Evolutionary conservation across 306 rosid genomes (phyloP).

Genomic region (Vigna radiata): DNA sequence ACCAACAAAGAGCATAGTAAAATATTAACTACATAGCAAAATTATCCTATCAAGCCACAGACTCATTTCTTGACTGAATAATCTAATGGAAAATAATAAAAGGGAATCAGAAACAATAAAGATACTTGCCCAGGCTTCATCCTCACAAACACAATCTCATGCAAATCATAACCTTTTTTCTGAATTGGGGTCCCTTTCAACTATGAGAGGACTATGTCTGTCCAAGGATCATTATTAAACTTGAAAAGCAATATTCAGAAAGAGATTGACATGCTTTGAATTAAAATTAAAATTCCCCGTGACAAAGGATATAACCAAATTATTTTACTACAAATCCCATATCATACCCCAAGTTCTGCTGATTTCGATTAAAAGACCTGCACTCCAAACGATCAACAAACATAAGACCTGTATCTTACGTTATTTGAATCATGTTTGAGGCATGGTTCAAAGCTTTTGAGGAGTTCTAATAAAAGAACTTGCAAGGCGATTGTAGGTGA

Average conservation of each 20-base stretch:
- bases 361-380: no score
- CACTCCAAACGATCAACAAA: no score
- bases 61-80: neutral
- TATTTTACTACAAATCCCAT: neutral
- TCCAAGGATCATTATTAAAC: slow-evolving; percentile 15
- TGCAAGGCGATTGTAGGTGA: neutral
- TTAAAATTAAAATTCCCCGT: neutral
- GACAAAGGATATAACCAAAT: neutral
- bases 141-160: slow-evolving; percentile 2
- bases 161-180: slow-evolving; percentile 2
- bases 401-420: no score
- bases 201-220: slow-evolving; percentile 5
- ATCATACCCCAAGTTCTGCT: neutral
- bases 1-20: neutral
- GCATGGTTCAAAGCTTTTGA: neutral
- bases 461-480: neutral
- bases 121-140: slow-evolving; percentile 7
- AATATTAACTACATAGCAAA: neutral
- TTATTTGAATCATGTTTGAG: no score
- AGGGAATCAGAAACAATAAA: slow-evolving; percentile 11
- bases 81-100: neutral
- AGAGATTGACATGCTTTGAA: neutral
- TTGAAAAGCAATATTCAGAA: slow-evolving; percentile 29
- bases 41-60: slow-evolving; percentile 9
- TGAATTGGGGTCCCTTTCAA: neutral